These are phyloP conservation scores for Mitragyna speciosa DNA, from an alignment of 257 asterid genomes.

Conservation along the genomic window DNA sequence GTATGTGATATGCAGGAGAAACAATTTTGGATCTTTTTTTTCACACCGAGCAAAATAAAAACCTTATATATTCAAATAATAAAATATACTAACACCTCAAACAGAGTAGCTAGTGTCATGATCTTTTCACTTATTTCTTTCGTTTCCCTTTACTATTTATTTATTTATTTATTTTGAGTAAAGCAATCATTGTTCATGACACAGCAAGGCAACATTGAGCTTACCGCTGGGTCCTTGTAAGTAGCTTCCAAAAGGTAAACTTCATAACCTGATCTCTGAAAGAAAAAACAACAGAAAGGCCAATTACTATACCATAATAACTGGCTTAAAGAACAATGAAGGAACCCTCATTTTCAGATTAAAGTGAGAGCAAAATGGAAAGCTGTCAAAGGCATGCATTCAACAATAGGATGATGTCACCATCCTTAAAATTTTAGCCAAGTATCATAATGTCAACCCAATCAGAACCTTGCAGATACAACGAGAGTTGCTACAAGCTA, in stretches of 20 bases:
- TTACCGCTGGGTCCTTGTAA: constrained; percentile 91
- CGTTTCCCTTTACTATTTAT: background rate
- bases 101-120: background rate
- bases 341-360: background rate
- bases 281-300: constrained; percentile 31
- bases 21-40: background rate
- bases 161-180: background rate
- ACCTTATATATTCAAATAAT: background rate
- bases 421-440: background rate
- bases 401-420: background rate
- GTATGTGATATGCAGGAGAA: constrained; percentile 7
- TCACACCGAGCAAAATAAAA: background rate
- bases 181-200: background rate
- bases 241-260: constrained; percentile 92
- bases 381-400: background rate
- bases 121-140: background rate
- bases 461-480: background rate
- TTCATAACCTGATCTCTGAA: constrained; percentile 97
- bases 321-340: constrained; percentile 14
- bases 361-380: constrained; percentile 15
- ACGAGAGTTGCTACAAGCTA: background rate
- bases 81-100: background rate
- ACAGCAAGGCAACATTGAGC: constrained; percentile 28
- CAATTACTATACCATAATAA: constrained; percentile 20
- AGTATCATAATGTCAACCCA: background rate